Percentiles rank a stretch among this genome's conserved stretches.
phyloP scores from a whole-genome alignment of 768 basidiomycete species.

The Xerocomus brunneocitrinus region DNA sequence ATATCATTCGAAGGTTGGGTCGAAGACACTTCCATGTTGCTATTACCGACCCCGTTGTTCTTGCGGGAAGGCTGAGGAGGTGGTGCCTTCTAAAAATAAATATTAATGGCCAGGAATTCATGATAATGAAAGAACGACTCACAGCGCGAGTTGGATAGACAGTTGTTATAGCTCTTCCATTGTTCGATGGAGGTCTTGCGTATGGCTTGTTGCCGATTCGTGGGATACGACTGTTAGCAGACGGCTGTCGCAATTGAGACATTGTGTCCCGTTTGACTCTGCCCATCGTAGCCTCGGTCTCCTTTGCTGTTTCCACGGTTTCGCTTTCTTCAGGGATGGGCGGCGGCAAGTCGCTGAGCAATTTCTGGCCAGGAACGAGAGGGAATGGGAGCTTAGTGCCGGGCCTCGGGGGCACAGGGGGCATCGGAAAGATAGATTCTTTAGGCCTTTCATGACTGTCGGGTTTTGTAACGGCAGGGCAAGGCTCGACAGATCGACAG shows the following conservation, averaged over 20 bases:
- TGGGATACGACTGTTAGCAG: conserved; percentile 53
- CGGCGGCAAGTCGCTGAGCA: conserved; percentile 15
- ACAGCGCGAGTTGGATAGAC: conserved; percentile 7
- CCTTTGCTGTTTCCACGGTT: not conserved
- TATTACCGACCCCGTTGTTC: conserved; percentile 7
- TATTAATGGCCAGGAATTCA: not conserved
- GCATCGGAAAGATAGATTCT: conserved; percentile 21
- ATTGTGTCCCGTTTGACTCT: conserved; percentile 29
- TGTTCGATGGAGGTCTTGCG: conserved; percentile 33
- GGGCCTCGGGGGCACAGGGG: conserved; percentile 5
- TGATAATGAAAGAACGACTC: conserved; percentile 2
- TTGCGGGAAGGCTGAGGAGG: conserved; percentile 9
- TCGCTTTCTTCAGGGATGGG: conserved; percentile 34
- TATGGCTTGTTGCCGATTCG: conserved; percentile 59
- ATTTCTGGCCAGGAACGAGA: conserved; percentile 21
- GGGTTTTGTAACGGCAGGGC: conserved; percentile 3
- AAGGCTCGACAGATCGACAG: conserved; percentile 31
- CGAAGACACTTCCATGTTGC: conserved; percentile 7
- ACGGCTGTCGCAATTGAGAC: conserved; percentile 46
- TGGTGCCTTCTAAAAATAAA: conserved; percentile 6
- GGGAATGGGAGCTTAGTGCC: conserved; percentile 27
- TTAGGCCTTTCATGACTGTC: conserved; percentile 11
- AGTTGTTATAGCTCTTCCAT: conserved; percentile 6
- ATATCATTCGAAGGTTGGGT: conserved; percentile 7
- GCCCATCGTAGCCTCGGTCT: conserved; percentile 11